Percentiles rank a stretch among this genome's conserved stretches.
Conservation (phyloP, 2,329 filamentous ascomycete genomes). For the Ophiostoma sp. region DNA sequence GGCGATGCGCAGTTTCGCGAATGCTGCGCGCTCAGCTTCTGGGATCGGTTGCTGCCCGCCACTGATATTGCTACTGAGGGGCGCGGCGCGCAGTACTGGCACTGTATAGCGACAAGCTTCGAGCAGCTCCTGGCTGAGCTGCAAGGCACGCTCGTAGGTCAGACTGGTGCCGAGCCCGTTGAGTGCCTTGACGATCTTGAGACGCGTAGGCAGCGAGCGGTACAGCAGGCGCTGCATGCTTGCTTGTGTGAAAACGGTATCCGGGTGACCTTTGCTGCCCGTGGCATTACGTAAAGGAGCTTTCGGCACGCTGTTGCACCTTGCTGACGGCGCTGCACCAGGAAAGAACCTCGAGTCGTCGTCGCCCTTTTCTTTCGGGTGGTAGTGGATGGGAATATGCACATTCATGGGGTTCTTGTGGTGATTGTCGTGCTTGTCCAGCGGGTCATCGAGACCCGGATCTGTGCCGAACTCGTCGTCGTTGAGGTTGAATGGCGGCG, state of each 20-base stretch:
- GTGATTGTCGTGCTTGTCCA: not conserved
- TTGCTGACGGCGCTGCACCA: not conserved
- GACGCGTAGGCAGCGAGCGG: slow-evolving; percentile 24
- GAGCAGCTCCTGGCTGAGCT: slow-evolving; percentile 26
- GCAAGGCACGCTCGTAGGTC: slow-evolving; percentile 26
- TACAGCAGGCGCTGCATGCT: slow-evolving; percentile 29
- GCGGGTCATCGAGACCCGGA: not conserved
- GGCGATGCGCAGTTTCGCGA: slow-evolving; percentile 23
- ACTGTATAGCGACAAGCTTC: slow-evolving; percentile 24
- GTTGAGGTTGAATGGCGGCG: slow-evolving; percentile 46
- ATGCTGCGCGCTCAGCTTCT: slow-evolving; percentile 15
- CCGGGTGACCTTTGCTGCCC: slow-evolving; percentile 16
- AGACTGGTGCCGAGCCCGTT: slow-evolving; percentile 25
- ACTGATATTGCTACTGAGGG: slow-evolving; percentile 11
- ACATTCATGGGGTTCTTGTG: not conserved
- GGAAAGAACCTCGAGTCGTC: not conserved
- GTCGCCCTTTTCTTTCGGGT: not conserved
- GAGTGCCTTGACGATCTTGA: slow-evolving; percentile 24
- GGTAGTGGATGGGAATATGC: slow-evolving; percentile 6
- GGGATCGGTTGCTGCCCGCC: not conserved
- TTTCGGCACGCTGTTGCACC: not conserved
- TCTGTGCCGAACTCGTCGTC: slow-evolving; percentile 45
- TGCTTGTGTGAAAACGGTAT: slow-evolving; percentile 23
- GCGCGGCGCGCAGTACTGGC: slow-evolving; percentile 16
- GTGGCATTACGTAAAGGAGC: not conserved